Base-by-base conservation (phyloP, 1,284 basidiomycete genomes). In the Baeospora myosura region DNA sequence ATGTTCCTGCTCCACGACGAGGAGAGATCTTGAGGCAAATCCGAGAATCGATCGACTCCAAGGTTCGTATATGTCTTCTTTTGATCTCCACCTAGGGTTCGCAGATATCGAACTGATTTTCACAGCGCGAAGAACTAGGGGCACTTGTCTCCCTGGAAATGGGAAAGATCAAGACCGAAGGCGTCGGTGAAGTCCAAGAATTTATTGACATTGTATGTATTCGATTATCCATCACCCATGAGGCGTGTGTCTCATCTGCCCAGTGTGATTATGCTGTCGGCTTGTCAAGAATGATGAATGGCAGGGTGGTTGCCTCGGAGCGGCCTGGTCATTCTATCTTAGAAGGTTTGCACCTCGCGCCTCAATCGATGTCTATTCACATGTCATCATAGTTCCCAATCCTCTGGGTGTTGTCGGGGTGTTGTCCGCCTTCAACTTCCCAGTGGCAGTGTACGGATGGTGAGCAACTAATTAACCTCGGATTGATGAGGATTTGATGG, bases 121-220 rank as follows among this genome's bases (percentile, higher is more conserved):
- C 38, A 38, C 48, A 91, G 82, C 74, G 84, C 33, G 78, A 85
- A 43, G 86, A 76, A 25, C 72, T 98, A 8, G 94, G 94, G 30
- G 83, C 87, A 18, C 71, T 89, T 17, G 76, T 89, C 5, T 84
- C 87, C 29, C 69, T 94, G 14, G 93, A 97, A 63, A 96, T 96
- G 93, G 93, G 94, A 58, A 98, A 98, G 66, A 93, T 96, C 51
- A 75, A 73, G 53, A 84, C 85, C n/a, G 93, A 97, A 60, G 93
- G 92, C 24, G 72, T 84, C 34, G 92, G 92, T 14, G 92, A 97
- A 65, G 91, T 97, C 1, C 89, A 93, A 58, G 91, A 96, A 65
- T 93, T 94, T 52, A 77, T 97, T 46, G 93, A 97, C 59, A 91
- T 95, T 44, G 90, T 91, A 55, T 45, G 62, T 54, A 31, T 14